Conservation (phyloP, 2,329 filamentous ascomycete genomes). For the Penicillium brasilianum region DNA sequence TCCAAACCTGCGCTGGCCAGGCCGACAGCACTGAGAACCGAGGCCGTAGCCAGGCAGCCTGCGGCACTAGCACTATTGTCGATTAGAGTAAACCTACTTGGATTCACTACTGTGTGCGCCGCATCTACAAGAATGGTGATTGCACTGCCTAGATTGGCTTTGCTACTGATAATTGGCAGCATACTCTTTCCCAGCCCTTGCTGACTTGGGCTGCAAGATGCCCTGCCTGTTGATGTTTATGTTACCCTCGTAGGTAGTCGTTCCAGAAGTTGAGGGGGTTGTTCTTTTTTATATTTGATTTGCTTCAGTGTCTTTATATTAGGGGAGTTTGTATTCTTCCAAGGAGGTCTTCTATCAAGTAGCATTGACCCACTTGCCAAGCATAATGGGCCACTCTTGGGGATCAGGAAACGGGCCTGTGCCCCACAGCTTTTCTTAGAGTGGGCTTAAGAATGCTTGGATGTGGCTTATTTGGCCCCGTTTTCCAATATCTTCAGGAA, state of each 20-base stretch:
- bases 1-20: not conserved
- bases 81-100: not conserved
- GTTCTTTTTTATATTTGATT: not conserved
- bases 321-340: no score
- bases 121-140: not conserved
- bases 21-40: not conserved
- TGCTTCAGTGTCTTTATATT: not conserved
- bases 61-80: not conserved
- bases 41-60: not conserved
- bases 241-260: not conserved
- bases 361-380: not conserved
- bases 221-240: not conserved
- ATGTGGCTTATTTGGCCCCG: no score
- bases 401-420: no score
- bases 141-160: not conserved
- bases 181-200: not conserved
- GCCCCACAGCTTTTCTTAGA: no score
- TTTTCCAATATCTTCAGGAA: no score
- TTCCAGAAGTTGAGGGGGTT: not conserved
- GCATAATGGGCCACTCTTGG: no score
- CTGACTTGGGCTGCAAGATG: not conserved
- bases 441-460: no score
- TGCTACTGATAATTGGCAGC: not conserved
- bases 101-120: not conserved
- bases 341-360: not conserved